Evolutionary conservation across 371 early-diverging fungal species (phyloP).

Genomic region (Mucor sp.): DNA sequence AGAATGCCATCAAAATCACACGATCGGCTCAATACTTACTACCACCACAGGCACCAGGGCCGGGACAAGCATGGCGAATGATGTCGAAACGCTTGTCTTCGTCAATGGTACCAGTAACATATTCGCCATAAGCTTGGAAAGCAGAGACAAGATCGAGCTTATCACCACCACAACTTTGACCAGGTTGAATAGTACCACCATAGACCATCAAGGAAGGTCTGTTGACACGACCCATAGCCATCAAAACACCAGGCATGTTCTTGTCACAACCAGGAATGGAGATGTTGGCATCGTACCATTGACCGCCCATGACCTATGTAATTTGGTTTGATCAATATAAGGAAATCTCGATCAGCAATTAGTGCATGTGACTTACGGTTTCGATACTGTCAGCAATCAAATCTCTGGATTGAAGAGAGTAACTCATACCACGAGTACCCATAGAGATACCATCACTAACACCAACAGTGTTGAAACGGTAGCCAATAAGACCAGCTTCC

Average conservation of each 20-base stretch:
- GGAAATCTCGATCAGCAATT: not conserved
- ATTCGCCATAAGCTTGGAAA: slow-evolving; percentile 95
- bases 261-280: slow-evolving; percentile 90
- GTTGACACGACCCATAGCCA: slow-evolving; percentile 92
- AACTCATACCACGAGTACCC: slow-evolving; percentile 96
- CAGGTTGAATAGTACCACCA: slow-evolving; percentile 89
- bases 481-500: slow-evolving; percentile 87
- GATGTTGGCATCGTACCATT: slow-evolving; percentile 83
- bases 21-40: slow-evolving; percentile 38
- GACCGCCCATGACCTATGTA: slow-evolving; percentile 22
- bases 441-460: slow-evolving; percentile 97
- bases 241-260: slow-evolving; percentile 95
- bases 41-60: slow-evolving; percentile 97
- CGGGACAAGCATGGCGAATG: slow-evolving; percentile 91
- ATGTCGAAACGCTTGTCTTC: slow-evolving; percentile 87
- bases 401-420: slow-evolving; percentile 94
- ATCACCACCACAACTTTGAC: slow-evolving; percentile 65
- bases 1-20: not conserved
- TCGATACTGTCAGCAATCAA: slow-evolving; percentile 98
- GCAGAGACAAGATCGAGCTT: slow-evolving; percentile 92
- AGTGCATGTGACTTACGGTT: slow-evolving; percentile 63
- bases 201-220: slow-evolving; percentile 86
- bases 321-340: not conserved
- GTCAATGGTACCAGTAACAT: slow-evolving; percentile 83
- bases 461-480: slow-evolving; percentile 96